Evolutionary conservation across 2,329 filamentous ascomycete species (phyloP), one percentile per base, ranked within the genome.

Genomic region (Fusarium poae): DNA sequence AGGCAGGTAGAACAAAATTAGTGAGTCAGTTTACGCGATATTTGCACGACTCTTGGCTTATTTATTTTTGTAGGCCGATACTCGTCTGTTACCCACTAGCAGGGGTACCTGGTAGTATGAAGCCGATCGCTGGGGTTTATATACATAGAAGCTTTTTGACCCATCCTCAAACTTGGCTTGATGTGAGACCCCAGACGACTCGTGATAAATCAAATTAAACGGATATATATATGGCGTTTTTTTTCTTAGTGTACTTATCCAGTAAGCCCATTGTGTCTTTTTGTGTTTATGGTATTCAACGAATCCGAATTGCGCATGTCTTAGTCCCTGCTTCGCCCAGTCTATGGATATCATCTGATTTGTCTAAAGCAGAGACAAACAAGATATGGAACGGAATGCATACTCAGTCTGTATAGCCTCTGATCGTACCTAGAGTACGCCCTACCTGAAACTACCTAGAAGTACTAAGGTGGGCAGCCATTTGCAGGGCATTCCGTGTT

Each of bases 391-490:
- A 39, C 23, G 9, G 18, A 21, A 34, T 48, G 21, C 20, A 39
- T 20, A 6, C 21, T 12, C 48, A 27, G 12, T 50, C 4, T 21
- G 48, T 29, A 37, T 21, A 40, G 15, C 18, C 23, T 13, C 23
- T 34, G 16, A 23, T 16, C 18, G 10, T 29, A 34, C 6, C 5
- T 37, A 29, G 32, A 55, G 39, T 25, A 15, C 37, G 39, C 23
- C 54, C 51, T 35, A 27, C 23, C 35, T 57, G 57, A 30, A 48
- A 60, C 57, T 32, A 57, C 34, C 23, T 25, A 27, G 27, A 25
- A 34, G 32, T 32, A 32, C 29, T 11, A 10, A 29, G 29, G 34
- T 20, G 39, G 42, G 34, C 57, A 56, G 51, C 34, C 43, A 48
- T 42, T 48, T 46, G 34, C 39, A 32, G 23, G 18, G 29, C 40